These are phyloP conservation scores for Aureobasidium leucospermi DNA, from an alignment of 2,329 filamentous ascomycete species.

Conservation along the genomic window DNA sequence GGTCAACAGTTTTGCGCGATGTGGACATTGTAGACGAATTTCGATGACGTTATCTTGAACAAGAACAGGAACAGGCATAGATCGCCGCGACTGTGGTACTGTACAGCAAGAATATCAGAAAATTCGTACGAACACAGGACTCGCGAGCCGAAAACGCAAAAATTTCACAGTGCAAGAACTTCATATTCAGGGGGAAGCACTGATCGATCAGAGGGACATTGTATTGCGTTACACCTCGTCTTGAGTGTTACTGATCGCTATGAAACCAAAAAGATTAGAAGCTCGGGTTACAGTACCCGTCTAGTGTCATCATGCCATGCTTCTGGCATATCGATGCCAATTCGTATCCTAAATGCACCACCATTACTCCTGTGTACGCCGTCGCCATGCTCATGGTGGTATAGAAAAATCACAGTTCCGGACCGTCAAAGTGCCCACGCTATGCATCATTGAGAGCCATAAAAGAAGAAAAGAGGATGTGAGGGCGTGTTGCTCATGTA, in stretches of 20 bases:
- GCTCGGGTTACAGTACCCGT: conserved; percentile 8
- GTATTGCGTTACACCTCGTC: background rate
- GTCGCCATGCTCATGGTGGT: conserved; percentile 16
- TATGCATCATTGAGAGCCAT: conserved; percentile 15
- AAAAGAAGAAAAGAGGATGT: conserved; percentile 8
- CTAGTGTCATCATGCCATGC: conserved; percentile 16
- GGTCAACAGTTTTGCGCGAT: too few relatives aligned
- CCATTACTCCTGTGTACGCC: conserved; percentile 12
- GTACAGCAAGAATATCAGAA: background rate
- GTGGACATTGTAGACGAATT: background rate
- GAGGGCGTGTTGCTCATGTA: conserved; percentile 9
- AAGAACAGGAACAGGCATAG: background rate
- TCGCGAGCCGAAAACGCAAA: too few relatives aligned
- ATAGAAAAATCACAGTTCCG: conserved; percentile 11
- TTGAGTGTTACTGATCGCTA: background rate
- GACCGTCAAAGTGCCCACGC: conserved; percentile 14
- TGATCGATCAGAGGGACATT: background rate
- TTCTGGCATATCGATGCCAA: conserved; percentile 6
- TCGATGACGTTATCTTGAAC: background rate
- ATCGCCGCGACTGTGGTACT: background rate
- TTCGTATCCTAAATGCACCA: conserved; percentile 10
- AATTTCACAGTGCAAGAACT: too few relatives aligned
- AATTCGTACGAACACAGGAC: too few relatives aligned
- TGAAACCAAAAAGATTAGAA: conserved; percentile 1
- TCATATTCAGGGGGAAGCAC: background rate